Percentiles rank a stretch among this genome's conserved stretches.
Conservation (phyloP, 2,329 filamentous ascomycete genomes). For the Colletotrichum theobromicola region DNA sequence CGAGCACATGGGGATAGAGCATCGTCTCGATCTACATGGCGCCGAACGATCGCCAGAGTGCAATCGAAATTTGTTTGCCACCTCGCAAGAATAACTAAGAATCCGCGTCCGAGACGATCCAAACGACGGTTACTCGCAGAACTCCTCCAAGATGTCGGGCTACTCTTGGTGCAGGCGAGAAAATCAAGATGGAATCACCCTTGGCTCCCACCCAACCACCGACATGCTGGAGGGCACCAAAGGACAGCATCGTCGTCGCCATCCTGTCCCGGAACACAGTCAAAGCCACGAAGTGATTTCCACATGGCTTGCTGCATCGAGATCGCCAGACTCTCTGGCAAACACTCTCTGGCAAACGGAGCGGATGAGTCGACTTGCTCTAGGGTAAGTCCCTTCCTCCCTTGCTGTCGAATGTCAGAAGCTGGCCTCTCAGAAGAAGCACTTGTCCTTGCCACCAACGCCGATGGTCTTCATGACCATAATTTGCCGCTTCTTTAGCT, state of each 20-base stretch:
- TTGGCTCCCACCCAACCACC: background rate
- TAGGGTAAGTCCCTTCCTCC: background rate
- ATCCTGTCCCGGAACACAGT: background rate
- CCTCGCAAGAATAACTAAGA: background rate
- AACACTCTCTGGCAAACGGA: background rate
- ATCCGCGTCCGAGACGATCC: background rate
- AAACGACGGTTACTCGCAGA: background rate
- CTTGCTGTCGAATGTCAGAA: background rate
- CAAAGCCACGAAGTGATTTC: background rate
- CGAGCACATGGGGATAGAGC: too few relatives aligned
- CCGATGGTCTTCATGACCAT: background rate
- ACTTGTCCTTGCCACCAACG: background rate
- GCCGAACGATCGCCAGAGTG: too few relatives aligned
- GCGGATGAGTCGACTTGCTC: background rate
- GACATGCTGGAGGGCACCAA: background rate
- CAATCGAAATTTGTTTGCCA: background rate
- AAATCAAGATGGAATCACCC: background rate
- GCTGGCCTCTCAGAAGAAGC: background rate
- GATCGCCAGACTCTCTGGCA: too few relatives aligned
- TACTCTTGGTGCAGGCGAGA: background rate
- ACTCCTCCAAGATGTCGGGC: too few relatives aligned
- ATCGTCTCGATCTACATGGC: background rate
- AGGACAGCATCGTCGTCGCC: background rate
- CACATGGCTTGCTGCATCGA: background rate
- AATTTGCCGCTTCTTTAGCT: too few relatives aligned